Evolutionary conservation across 306 rosid genomes (phyloP).

Genomic region (Purshia tridentata): DNA sequence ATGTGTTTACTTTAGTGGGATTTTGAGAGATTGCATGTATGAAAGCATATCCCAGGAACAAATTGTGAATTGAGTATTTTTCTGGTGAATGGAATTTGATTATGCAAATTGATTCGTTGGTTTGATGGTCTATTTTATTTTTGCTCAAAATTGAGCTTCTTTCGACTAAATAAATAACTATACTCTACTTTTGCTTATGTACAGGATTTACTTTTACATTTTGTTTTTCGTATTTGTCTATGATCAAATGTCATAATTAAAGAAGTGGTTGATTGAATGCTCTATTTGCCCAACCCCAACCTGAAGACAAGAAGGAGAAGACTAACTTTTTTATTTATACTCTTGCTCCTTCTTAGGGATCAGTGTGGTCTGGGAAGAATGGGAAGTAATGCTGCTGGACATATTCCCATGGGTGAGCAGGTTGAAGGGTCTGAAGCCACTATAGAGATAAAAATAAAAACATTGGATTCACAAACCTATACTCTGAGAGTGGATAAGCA

Average conservation of each 20-base stretch:
- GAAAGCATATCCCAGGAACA: neutral
- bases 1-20: conserved; percentile 17
- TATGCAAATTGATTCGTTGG: neutral
- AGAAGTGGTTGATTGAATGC: neutral
- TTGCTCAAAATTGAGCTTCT: too few species aligned
- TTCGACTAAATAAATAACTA: too few species aligned
- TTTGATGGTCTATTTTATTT: neutral
- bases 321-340: conserved; percentile 9
- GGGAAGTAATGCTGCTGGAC: conserved; percentile 58
- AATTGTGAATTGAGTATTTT: neutral
- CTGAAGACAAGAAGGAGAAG: conserved; percentile 1
- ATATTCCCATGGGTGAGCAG: conserved; percentile 33
- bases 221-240: neutral
- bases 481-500: conserved; percentile 95
- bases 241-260: neutral
- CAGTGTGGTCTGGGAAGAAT: conserved; percentile 44
- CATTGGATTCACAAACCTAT: conserved; percentile 89
- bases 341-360: conserved; percentile 30
- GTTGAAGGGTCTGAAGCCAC: conserved; percentile 65
- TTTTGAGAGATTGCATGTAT: conserved; percentile 12
- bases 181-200: too few species aligned
- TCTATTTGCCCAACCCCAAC: neutral
- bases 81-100: too few species aligned
- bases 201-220: neutral
- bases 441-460: conserved; percentile 90